Conservation (phyloP, 306 rosid species). For the Potentilla sterilis region DNA sequence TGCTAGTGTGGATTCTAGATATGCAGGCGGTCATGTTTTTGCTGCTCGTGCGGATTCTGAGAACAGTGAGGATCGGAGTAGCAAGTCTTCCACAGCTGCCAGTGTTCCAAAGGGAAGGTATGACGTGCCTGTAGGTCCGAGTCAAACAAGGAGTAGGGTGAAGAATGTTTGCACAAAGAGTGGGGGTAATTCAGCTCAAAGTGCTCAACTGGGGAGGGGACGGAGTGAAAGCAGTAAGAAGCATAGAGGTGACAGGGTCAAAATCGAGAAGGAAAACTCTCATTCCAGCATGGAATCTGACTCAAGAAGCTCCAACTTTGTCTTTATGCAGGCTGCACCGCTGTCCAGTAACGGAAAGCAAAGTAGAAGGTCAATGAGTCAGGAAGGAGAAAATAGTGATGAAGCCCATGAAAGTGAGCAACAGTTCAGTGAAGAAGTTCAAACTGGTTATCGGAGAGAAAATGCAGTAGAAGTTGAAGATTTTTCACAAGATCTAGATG, state of each 20-base stretch:
- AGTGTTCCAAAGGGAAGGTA: conserved; percentile 59
- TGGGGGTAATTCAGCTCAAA: conserved; percentile 41
- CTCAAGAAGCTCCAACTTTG: conserved; percentile 75
- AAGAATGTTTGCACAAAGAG: conserved; percentile 44
- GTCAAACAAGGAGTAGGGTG: conserved; percentile 28
- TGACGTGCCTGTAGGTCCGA: conserved; percentile 32
- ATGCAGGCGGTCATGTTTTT: conserved; percentile 60
- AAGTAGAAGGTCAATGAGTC: conserved; percentile 39
- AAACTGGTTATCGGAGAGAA: conserved; percentile 48
- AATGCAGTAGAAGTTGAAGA: conserved; percentile 51
- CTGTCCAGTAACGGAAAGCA: conserved; percentile 62
- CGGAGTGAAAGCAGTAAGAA: conserved; percentile 59
- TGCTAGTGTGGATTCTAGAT: conserved; percentile 62
- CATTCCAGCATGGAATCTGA: conserved; percentile 82
- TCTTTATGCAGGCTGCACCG: conserved; percentile 46
- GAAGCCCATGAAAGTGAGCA: conserved; percentile 55
- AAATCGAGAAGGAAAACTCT: conserved; percentile 69
- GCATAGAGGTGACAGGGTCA: conserved; percentile 60
- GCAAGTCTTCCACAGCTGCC: conserved; percentile 90
- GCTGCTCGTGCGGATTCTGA: conserved; percentile 78
- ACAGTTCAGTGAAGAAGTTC: conserved; percentile 48
- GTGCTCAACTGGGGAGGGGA: conserved; percentile 53
- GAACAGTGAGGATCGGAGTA: conserved; percentile 77
- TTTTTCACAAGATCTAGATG: conserved; percentile 41
- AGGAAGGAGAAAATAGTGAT: conserved; percentile 52